Base-by-base conservation (phyloP, 805 yeast genomes). In the Metahyphopichia silvanorum region DNA sequence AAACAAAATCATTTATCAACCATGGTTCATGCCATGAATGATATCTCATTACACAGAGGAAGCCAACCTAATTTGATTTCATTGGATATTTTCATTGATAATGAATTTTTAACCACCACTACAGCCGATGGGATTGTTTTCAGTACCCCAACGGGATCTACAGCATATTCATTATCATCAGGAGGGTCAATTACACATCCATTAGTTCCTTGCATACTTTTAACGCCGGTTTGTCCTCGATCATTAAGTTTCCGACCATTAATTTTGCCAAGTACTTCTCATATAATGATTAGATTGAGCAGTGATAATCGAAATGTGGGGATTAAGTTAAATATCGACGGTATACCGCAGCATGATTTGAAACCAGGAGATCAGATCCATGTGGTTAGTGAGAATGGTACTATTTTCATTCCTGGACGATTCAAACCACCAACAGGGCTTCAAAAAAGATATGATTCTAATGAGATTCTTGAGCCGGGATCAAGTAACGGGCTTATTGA, bases 131-230 rank as follows among this genome's bases (percentile, higher is more conserved):
- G 98, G 23, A 72, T 89, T 6, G 76, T 80, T 4, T 69, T 87
- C 28, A 73, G 93, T 3, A 85, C 97, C 0, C 98, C 98, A 12
- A 89, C 97, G 0, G 98, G 98, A 0, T 86, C 95, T 7, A 89
- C 97, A 0, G 96, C 97, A 0, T 89, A 89, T 51, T 85, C 95
- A 1, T 63, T 89, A 32, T 76, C 86, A 18, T 77, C 95, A 1
- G 97, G 98, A 10, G 98, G 98, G 1, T 79, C 95, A 10, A 89
- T 89, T 38, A 91, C 86, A 2, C 94, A 89, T 43, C 97, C 98
- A 0, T 61, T 79, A 32, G 95, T 89, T 6, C 82, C 87, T 11
- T 82, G 93, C 39, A 80, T 86, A 8, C 61, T 89, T 29, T 57
- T 89, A 20, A 85, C 96, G 0, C 97, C 97, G 8, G 86, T 89